Conservation (phyloP, 371 early-diverging fungal genomes). For the Rhizopus arrhizus region DNA sequence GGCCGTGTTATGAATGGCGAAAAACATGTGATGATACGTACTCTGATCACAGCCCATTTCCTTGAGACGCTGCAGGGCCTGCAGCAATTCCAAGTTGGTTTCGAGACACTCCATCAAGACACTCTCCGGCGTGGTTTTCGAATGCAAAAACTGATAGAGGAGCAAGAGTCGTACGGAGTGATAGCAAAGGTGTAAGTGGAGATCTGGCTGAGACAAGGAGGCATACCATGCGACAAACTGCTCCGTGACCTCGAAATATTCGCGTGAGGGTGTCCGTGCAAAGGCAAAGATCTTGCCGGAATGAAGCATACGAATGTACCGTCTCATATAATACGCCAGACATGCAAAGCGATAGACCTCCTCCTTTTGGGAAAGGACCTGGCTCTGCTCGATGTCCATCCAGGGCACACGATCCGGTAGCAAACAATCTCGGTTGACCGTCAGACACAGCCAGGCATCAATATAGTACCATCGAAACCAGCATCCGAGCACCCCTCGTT, state of each 20-base stretch:
- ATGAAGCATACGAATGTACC: slow-evolving; percentile 37
- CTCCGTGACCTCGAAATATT: slow-evolving; percentile 37
- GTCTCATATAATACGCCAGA: slow-evolving; percentile 41
- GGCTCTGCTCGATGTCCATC: slow-evolving; percentile 8
- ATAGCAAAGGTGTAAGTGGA: slow-evolving; percentile 48
- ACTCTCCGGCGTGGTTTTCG: slow-evolving; percentile 24
- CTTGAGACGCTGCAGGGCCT: slow-evolving; percentile 34
- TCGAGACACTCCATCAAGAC: slow-evolving; percentile 41
- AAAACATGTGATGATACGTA: slow-evolving; percentile 56
- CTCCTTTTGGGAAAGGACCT: background rate
- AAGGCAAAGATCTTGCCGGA: slow-evolving; percentile 24
- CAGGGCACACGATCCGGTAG: slow-evolving; percentile 35
- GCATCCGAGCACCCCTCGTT: slow-evolving; percentile 9
- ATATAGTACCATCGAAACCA: slow-evolving; percentile 53
- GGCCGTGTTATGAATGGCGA: slow-evolving; percentile 50
- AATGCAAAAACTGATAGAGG: slow-evolving; percentile 42
- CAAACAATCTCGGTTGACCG: slow-evolving; percentile 39
- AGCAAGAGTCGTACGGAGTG: slow-evolving; percentile 47
- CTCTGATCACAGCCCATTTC: slow-evolving; percentile 48
- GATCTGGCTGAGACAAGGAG: slow-evolving; percentile 15
- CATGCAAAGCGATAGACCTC: slow-evolving; percentile 25
- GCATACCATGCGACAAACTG: slow-evolving; percentile 35
- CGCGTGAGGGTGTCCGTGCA: slow-evolving; percentile 24
- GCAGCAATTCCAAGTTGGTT: slow-evolving; percentile 39
- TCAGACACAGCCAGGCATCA: slow-evolving; percentile 51